Evolutionary conservation across 805 yeast genomes (phyloP).

Genomic region (Wickerhamomyces hampshirensis): DNA sequence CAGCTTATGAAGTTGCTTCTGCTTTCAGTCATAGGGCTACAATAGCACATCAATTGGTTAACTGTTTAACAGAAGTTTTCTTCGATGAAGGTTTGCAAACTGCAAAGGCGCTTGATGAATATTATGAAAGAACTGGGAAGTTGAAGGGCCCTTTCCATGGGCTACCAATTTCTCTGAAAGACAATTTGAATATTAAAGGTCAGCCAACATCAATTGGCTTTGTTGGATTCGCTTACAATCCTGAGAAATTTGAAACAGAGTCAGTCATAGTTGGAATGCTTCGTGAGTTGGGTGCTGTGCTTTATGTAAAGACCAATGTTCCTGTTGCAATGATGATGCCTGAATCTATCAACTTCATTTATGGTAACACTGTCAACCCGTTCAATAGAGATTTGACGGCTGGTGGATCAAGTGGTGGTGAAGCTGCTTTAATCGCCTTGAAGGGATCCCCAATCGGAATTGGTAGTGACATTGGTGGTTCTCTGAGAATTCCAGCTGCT

Average conservation of each 20-base stretch:
- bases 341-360: slow-evolving; percentile 40
- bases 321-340: slow-evolving; percentile 48
- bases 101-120: slow-evolving; percentile 52
- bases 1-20: slow-evolving; percentile 40
- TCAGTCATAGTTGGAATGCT: slow-evolving; percentile 37
- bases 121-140: slow-evolving; percentile 41
- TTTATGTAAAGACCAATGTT: slow-evolving; percentile 49
- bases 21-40: slow-evolving; percentile 59
- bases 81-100: slow-evolving; percentile 51
- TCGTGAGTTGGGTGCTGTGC: slow-evolving; percentile 45
- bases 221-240: slow-evolving; percentile 37
- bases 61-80: slow-evolving; percentile 34
- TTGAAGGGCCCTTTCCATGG: slow-evolving; percentile 65
- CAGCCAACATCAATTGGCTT: slow-evolving; percentile 46
- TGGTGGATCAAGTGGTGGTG: slow-evolving; percentile 55
- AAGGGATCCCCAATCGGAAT: slow-evolving; percentile 47
- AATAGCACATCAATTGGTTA: slow-evolving; percentile 50
- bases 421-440: slow-evolving; percentile 41
- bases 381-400: slow-evolving; percentile 37
- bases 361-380: slow-evolving; percentile 45
- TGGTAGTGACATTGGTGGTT: slow-evolving; percentile 54
- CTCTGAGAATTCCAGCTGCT: slow-evolving; percentile 44
- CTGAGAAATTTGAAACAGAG: slow-evolving; percentile 29
- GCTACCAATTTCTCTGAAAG: slow-evolving; percentile 59
- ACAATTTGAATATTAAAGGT: slow-evolving; percentile 35